Evolutionary conservation across 257 asterid genomes (phyloP).

Genomic region (Lycium ferocissimum): DNA sequence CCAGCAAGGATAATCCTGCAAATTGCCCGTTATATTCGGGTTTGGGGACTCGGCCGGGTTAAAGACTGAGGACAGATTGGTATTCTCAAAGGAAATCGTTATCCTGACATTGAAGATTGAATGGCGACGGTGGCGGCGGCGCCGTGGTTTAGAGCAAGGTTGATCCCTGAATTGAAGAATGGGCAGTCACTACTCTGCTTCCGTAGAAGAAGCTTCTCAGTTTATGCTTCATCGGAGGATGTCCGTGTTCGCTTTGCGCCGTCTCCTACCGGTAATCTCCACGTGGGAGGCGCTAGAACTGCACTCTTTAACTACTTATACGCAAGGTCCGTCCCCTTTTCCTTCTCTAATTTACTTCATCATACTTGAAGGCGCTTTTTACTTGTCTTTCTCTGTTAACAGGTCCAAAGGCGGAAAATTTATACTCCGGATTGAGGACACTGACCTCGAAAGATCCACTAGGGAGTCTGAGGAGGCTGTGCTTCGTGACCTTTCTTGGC

Average conservation of each 20-base stretch:
- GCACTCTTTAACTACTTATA: conserved; percentile 93
- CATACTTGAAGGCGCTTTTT: neutral
- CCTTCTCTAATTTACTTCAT: neutral
- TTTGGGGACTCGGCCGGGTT: neutral
- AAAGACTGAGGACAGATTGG: neutral
- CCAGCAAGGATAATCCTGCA: too few relatives aligned
- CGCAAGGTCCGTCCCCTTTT: conserved; percentile 46
- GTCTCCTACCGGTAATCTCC: conserved; percentile 98
- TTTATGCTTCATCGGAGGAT: conserved; percentile 55
- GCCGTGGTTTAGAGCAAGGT: conserved; percentile 55
- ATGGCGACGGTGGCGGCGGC: conserved; percentile 54
- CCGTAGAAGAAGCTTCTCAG: conserved; percentile 48
- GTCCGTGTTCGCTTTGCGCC: conserved; percentile 96
- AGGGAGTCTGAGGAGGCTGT: conserved; percentile 91
- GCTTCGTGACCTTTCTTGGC: conserved; percentile 94
- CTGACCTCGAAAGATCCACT: conserved; percentile 94
- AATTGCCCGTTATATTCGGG: neutral
- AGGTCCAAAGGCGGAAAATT: conserved; percentile 90
- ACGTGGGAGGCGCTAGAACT: conserved; percentile 98
- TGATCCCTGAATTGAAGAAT: conserved; percentile 32
- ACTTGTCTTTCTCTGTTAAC: neutral
- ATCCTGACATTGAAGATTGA: conserved; percentile 26
- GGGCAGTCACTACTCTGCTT: conserved; percentile 28
- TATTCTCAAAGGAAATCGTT: too few relatives aligned
- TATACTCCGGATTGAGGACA: conserved; percentile 90